phyloP scores from a whole-genome alignment of 1,139 yeast genomes.

The Ashbya aceris region DNA sequence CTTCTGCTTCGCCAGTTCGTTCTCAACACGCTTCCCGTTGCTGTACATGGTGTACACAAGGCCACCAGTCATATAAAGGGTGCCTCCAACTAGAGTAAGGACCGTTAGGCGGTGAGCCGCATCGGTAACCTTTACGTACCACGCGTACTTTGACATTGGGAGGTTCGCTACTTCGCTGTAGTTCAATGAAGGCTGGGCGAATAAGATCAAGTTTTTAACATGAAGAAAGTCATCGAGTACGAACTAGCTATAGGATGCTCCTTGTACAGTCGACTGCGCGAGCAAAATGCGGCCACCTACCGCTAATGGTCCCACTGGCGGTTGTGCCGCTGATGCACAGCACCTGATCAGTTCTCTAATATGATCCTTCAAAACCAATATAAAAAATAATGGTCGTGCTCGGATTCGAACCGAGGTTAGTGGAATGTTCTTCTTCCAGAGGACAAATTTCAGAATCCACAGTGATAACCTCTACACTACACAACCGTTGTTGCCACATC shows the following conservation, averaged over 20 bases:
- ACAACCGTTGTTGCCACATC: conserved; percentile 4
- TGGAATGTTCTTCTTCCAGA: conserved; percentile 14
- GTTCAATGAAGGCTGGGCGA: no score
- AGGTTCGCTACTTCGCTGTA: no score
- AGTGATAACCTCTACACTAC: conserved; percentile 29
- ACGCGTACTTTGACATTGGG: conserved; percentile 45
- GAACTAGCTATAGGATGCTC: no score
- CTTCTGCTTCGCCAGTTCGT: conserved; percentile 29
- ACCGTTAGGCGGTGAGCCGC: conserved; percentile 78
- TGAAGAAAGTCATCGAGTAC: no score
- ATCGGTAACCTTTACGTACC: conserved; percentile 72
- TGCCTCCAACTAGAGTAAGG: conserved; percentile 63
- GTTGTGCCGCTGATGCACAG: no score
- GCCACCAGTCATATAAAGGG: conserved; percentile 51
- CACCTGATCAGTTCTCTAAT: no score
- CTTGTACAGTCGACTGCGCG: no score
- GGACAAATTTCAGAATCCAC: conserved; percentile 20
- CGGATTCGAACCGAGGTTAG: conserved; percentile 56
- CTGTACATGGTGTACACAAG: conserved; percentile 53
- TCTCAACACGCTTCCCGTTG: conserved; percentile 42
- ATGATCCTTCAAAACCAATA: no score
- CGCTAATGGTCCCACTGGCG: no score
- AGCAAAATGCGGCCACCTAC: no score
- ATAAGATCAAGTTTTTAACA: no score
- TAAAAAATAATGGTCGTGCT: conserved; percentile 35